Evolutionary conservation across 768 basidiomycete species (phyloP), one percentile per base, ranked within the genome.

Genomic region (Leccinum disarticulatum): DNA sequence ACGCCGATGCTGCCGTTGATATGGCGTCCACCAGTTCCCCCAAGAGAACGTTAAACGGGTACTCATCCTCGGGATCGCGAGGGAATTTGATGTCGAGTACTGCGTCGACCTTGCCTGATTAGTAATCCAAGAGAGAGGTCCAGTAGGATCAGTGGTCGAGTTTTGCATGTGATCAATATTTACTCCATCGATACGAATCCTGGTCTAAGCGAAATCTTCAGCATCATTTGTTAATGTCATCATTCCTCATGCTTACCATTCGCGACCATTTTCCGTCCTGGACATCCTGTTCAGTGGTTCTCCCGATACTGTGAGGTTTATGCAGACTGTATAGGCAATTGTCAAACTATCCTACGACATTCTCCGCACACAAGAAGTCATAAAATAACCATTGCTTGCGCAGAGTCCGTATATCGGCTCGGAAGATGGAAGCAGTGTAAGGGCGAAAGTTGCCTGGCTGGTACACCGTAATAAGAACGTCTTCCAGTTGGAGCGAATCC

Each of bases 1-100:
- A 79, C 10, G 84, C 78, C 4, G 84, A 82, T 10, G 79, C 76
- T 15, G 77, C 78, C 36, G 81, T 87, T n/a, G 86, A 83, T 31
- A 98, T 88, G 52, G 91, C 93, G 68, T 93, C 91, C 3, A 93
- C 90, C 55, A 98, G 87, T 72, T 96, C 92, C n/a, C 83, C 90
- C 6, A 98, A 81, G 62, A 98, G 84, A 35, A 84, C 89, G 64
- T 91, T 88, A 66, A 97, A 80, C 17, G 86, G 84, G 17, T 82
- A 74, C 62, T 86, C 83, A 48, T 82, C 83, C 58, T 89, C 87
- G 10, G 85, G 85, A 65, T 93, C 87, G 17, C 86, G 86, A 25
- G 97, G 95, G 74, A 99, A 98, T 69, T 95, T 94, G 76, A 99
- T 95, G 75, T 99, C 97, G 25, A 98, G 83, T 6, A 99, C 97